Base-by-base conservation (phyloP, 2,329 filamentous ascomycete genomes). In the Dactylellina parvicollis region DNA sequence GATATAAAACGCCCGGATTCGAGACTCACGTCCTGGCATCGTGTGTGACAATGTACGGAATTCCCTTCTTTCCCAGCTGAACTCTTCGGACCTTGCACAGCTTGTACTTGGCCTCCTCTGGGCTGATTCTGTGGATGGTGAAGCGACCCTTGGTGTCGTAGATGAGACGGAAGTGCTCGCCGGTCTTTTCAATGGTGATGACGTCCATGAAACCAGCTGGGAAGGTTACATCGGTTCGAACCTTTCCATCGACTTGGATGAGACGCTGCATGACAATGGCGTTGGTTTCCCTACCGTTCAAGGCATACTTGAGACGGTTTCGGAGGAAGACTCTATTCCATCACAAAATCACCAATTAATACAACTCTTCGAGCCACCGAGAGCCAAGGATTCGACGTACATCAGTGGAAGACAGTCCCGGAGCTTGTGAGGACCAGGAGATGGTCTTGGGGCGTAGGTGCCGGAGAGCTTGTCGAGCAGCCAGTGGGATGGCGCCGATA, bases 21-120 rank as follows among this genome's bases (percentile, higher is more conserved):
- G 10, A 40, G 90, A 98, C 94, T 96, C 88, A 99, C 94, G 95
- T 99, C 92, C 95, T 91, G 86, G 95, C 95, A 95, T 99, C 95
- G 92, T 99, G 95, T 93, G 95, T 99, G 92, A 99, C 95, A 92
- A 98, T 97, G 93, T 96, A 99, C 96, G 95, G 95, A 90, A 99
- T 96, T 87, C 93, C 95, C 86, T 95, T 96, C 86, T 92, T 94
- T 88, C 95, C 95, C 81, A 99, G 89, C 88, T 99, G 95, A 77
- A 99, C 95, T 82, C 94, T 91, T 92, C 97, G 97, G 87, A 99
- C 95, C 89, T 98, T 99, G 88, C 93, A 93, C 81, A 99, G 88
- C 91, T 99, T 99, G 92, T 97, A 99, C 87, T 95, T 90, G 80
- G 94, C 93, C 91, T 99, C 95, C 88, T 98, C 95, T 80, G 89